Base-by-base conservation (phyloP, 139 green algal genomes). In the Diplosphaera chodatii region DNA sequence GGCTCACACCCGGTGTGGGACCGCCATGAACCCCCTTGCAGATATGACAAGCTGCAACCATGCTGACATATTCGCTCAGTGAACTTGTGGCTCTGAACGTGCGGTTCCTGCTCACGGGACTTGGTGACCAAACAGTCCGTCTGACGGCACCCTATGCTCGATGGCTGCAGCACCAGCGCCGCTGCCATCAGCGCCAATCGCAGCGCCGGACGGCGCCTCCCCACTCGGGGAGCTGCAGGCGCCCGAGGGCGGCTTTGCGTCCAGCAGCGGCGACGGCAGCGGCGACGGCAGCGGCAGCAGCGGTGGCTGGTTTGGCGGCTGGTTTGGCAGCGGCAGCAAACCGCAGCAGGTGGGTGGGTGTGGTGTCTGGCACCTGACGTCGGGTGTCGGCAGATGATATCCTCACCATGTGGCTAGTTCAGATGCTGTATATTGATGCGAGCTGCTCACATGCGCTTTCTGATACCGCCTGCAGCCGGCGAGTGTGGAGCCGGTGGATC, bases 291-390 rank as follows among this genome's bases (percentile, higher is more conserved):
- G 70, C 56, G 68, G n/a, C 32, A 66, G 40, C 69, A 66, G 32
- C 23, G 85, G 31, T 72, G 73, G 74, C 66, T 78, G 74, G 75
- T 76, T 80, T 66, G 67, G 66, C 37, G 56, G 55, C 33, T 78
- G 72, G 83, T 78, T 84, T 72, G 64, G 70, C 68, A 68, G 78
- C 29, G 66, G 78, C 64, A 73, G 74, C 67, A 73, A 72, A 69
- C 31, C 72, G 69, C 70, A 80, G 71, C 67, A 73, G 48, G 48
- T 59, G 48, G 3, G 8, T 13, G 13, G 10, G n/a, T n/a, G n/a
- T 48, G 37, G 8, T 48, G 10, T 48, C 37, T 48, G 37, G 8
- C 10, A 48, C 37, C 37, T 48, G 8, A 13, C 37, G 13, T 48
- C 10, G 10, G 13, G 37, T 13, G 13, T 48, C 37, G 10, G 16